Conservation (phyloP, 176 grass and related monocot species). For the Aegilops sharonensis region DNA sequence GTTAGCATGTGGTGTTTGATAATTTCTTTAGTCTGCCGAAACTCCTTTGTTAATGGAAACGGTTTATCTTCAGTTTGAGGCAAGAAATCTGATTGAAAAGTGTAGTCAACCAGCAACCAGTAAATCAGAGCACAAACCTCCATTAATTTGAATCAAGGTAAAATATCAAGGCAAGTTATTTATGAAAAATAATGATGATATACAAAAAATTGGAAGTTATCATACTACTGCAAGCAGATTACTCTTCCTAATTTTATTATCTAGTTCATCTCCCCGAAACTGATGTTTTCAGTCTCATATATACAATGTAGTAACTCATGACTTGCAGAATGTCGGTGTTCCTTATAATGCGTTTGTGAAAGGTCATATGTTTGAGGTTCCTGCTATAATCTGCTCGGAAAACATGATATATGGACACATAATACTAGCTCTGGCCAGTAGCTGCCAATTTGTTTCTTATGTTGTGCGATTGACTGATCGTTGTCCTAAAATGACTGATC, state of each 20-base stretch:
- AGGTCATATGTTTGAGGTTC: no score
- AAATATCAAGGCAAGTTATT: not conserved
- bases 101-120: conserved; percentile 47
- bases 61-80: conserved; percentile 35
- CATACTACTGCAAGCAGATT: conserved; percentile 63
- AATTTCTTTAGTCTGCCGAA: not conserved
- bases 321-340: no score
- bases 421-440: no score
- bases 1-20: not conserved
- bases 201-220: conserved; percentile 10
- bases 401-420: no score
- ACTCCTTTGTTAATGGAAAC: not conserved
- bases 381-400: no score
- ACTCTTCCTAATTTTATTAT: conserved; percentile 31
- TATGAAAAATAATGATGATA: conserved; percentile 12
- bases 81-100: conserved; percentile 80
- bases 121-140: conserved; percentile 64
- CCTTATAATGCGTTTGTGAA: no score
- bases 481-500: no score
- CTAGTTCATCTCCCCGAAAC: no score
- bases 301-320: no score
- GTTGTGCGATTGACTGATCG: no score
- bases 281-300: no score
- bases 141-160: conserved; percentile 86
- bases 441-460: no score